These are phyloP conservation scores for Emericellopsis atlantica DNA, from an alignment of 2,329 filamentous ascomycete genomes.

Conservation along the genomic window DNA sequence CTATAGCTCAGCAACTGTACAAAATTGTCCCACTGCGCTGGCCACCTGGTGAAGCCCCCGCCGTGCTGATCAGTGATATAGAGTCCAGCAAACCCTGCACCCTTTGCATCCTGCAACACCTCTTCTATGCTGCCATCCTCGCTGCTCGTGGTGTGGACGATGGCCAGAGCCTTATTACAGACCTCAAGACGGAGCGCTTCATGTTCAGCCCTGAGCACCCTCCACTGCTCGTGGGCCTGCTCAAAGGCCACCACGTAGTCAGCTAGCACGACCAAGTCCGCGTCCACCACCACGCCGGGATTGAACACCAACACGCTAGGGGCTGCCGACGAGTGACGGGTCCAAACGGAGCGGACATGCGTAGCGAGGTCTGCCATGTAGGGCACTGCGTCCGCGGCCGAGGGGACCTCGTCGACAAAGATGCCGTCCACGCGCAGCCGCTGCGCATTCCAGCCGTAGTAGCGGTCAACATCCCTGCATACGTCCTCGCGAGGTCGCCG, in stretches of 20 bases:
- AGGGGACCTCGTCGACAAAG: conserved; percentile 34
- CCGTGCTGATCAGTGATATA: conserved; percentile 8
- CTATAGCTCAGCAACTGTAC: neutral
- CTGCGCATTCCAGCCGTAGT: conserved; percentile 25
- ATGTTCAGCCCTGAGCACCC: neutral
- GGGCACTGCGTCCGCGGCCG: conserved; percentile 6
- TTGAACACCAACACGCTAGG: conserved; percentile 23
- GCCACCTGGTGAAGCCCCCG: conserved; percentile 9
- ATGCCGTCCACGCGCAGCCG: conserved; percentile 30
- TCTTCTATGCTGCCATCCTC: neutral
- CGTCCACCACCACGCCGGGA: conserved; percentile 27
- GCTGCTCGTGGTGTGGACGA: conserved; percentile 4
- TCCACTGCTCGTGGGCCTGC: conserved; percentile 9
- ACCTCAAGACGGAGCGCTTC: neutral
- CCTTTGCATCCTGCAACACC: conserved; percentile 2
- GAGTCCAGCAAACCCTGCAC: conserved; percentile 6
- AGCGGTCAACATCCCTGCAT: conserved; percentile 26
- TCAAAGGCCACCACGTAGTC: conserved; percentile 33
- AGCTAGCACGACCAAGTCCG: conserved; percentile 22
- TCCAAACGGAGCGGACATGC: conserved; percentile 10
- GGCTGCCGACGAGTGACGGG: neutral
- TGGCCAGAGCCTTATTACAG: conserved; percentile 6
- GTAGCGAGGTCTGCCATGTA: conserved; percentile 11
- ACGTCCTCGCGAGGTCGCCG: conserved; percentile 8
- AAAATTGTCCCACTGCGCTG: conserved; percentile 5